These are phyloP conservation scores for Suillus luteus DNA, from an alignment of 768 basidiomycete genomes.

Conservation along the genomic window DNA sequence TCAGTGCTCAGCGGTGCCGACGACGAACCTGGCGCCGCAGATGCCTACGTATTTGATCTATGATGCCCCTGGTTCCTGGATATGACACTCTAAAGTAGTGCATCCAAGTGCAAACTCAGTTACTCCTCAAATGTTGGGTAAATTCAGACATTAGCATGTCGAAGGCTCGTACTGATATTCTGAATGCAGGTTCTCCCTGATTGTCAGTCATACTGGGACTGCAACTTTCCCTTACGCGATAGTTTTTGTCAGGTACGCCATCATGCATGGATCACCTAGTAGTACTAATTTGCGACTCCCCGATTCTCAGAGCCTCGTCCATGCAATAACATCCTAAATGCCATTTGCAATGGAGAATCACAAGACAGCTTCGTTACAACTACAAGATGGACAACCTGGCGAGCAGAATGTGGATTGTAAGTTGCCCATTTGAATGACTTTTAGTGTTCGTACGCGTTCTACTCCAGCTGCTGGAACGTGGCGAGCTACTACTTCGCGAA, in stretches of 20 bases:
- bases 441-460: slow-evolving; percentile 86
- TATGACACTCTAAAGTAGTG: slow-evolving; percentile 6
- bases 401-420: slow-evolving; percentile 32
- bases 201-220: background rate
- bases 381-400: slow-evolving; percentile 94
- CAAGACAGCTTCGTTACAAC: slow-evolving; percentile 90
- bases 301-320: slow-evolving; percentile 61
- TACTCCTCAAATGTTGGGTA: background rate
- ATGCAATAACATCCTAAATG: slow-evolving; percentile 73
- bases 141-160: background rate
- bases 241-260: background rate
- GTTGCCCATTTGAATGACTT: slow-evolving; percentile 15
- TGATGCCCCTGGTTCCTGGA: background rate
- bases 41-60: slow-evolving; percentile 4
- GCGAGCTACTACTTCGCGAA: slow-evolving; percentile 67
- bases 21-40: background rate
- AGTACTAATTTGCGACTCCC: slow-evolving; percentile 9
- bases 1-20: slow-evolving; percentile 1
- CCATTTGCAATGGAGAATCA: slow-evolving; percentile 72
- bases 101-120: background rate
- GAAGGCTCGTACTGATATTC: background rate
- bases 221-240: background rate
- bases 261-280: background rate
- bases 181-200: background rate
- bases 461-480: slow-evolving; percentile 80